Base-by-base conservation (phyloP, 2,329 filamentous ascomycete genomes). In the Pyricularia pennisetigena region DNA sequence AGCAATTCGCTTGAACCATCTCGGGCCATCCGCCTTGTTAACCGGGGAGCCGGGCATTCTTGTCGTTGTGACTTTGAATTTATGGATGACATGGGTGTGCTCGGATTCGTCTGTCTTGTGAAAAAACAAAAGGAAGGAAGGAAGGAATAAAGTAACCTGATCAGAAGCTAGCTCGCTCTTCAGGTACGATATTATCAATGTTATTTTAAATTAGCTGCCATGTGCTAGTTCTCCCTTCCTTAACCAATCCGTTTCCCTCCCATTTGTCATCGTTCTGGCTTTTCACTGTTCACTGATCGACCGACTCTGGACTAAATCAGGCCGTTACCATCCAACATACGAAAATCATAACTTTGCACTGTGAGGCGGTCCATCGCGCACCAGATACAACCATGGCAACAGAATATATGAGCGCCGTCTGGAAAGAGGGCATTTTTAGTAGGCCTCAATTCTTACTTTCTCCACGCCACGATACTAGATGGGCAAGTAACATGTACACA, bases 371-470 rank as follows among this genome's bases (percentile, higher is more conserved):
- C n/a, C 20, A 20, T 20, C 41, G 8, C 20, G 2, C 7, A 20
- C 41, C 41, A 54, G n/a, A 16, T 3, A 54, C 41, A 3, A 54
- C 41, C 41, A 54, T 54, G 41, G 41, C 41, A 54, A 89, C 88
- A 67, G 84, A 91, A 70, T 97, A 93, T 75, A 77, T 97, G 72
- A 96, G 92, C 78, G 84, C 88, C 69, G 87, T 93, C 73, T 97
- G 94, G 93, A 89, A 85, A 73, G 90, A 97, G 79, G 92, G 90
- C 71, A 90, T 97, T 71, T 97, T 97, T 77, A 86, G 92, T 95
- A 79, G 72, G 83, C 72, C 16, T 23, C 28, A 32, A 64, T 24
- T 14, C 28, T 16, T 7, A n/a, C 6, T 8, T 54, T 54, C 41
- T n/a, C 6, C 16, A 54, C 41, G 41, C 41, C 41, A n/a, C 16